A percentile compares a stretch with the other conserved stretches of the same genome.
Evolutionary conservation across 495 filamentous ascomycete genomes (phyloP).

Genomic region (Aspergillus olivimuriae): DNA sequence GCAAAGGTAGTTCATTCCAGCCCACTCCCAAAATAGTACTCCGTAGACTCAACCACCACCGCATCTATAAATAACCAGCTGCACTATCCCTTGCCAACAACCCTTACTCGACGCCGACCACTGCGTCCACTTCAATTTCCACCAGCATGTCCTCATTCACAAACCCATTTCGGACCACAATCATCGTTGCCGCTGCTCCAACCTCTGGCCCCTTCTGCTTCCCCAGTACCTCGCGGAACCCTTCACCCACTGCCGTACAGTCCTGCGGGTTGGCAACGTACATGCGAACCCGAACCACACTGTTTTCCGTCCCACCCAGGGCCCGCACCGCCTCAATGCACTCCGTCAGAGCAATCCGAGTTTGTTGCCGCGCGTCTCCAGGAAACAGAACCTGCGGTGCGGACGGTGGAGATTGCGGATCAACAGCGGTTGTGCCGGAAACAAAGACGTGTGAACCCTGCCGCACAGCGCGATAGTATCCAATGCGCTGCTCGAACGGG

Average conservation of each 20-base stretch:
- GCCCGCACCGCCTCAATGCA: constrained; percentile 34
- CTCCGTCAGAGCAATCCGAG: constrained; percentile 31
- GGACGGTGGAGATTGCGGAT: constrained; percentile 24
- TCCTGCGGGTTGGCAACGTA: constrained; percentile 33
- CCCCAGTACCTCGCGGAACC: constrained; percentile 30
- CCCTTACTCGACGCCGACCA: too few relatives aligned
- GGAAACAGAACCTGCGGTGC: constrained; percentile 33
- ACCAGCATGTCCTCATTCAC: constrained; percentile 41
- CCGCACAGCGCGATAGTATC: constrained; percentile 43
- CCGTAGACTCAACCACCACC: too few relatives aligned
- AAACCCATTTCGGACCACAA: constrained; percentile 35
- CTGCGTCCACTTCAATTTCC: constrained; percentile 42
- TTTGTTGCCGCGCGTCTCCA: constrained; percentile 34
- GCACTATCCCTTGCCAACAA: too few relatives aligned
- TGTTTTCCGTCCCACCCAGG: constrained; percentile 32
- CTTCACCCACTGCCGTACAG: constrained; percentile 26
- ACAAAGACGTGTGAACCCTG: constrained; percentile 39
- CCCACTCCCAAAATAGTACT: too few relatives aligned
- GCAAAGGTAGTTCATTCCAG: too few relatives aligned
- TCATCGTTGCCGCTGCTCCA: constrained; percentile 38
- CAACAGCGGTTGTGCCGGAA: constrained; percentile 40
- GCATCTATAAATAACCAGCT: too few relatives aligned
- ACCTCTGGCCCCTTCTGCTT: constrained; percentile 17
- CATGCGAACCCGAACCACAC: constrained; percentile 35
- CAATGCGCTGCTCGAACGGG: constrained; percentile 38